These are phyloP conservation scores for Noccaea caerulescens DNA, from an alignment of 345 rosid genomes.

Conservation along the genomic window DNA sequence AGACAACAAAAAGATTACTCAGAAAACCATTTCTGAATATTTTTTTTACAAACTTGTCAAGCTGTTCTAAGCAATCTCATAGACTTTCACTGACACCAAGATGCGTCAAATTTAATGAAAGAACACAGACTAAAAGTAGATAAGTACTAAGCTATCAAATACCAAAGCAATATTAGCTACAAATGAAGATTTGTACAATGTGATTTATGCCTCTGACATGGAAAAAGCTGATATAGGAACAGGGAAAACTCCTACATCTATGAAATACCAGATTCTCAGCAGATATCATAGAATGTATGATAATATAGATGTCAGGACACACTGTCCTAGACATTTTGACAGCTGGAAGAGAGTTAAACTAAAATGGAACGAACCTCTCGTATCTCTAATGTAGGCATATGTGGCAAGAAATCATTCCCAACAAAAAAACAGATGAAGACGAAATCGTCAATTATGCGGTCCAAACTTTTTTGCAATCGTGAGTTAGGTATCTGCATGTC, in stretches of 20 bases:
- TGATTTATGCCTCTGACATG: neutral
- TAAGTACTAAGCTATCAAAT: neutral
- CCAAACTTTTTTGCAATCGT: slow-evolving; percentile 60
- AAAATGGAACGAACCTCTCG: slow-evolving; percentile 72
- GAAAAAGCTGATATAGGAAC: slow-evolving; percentile 2
- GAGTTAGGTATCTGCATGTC: slow-evolving; percentile 68
- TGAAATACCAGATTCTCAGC: neutral
- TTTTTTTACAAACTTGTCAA: slow-evolving; percentile 2
- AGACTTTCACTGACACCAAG: slow-evolving; percentile 18
- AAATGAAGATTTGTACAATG: neutral
- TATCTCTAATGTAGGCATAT: slow-evolving; percentile 98
- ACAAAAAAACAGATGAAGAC: slow-evolving; percentile 96
- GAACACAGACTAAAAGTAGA: slow-evolving; percentile 13
- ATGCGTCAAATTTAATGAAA: neutral
- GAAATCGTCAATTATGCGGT: slow-evolving; percentile 88
- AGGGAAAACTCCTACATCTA: neutral
- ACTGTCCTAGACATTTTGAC: slow-evolving; percentile 15
- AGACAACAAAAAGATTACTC: slow-evolving; percentile 4
- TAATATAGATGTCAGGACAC: slow-evolving; percentile 1
- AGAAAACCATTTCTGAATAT: neutral
- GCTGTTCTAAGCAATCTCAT: slow-evolving; percentile 9
- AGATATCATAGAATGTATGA: neutral
- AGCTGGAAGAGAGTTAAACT: slow-evolving; percentile 21
- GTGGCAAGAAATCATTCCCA: slow-evolving; percentile 97
- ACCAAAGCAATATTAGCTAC: slow-evolving; percentile 7